A percentile compares a stretch with the other conserved stretches of the same genome.
phyloP scores from a whole-genome alignment of 2,329 filamentous ascomycete species.

The Cladosporium velox region DNA sequence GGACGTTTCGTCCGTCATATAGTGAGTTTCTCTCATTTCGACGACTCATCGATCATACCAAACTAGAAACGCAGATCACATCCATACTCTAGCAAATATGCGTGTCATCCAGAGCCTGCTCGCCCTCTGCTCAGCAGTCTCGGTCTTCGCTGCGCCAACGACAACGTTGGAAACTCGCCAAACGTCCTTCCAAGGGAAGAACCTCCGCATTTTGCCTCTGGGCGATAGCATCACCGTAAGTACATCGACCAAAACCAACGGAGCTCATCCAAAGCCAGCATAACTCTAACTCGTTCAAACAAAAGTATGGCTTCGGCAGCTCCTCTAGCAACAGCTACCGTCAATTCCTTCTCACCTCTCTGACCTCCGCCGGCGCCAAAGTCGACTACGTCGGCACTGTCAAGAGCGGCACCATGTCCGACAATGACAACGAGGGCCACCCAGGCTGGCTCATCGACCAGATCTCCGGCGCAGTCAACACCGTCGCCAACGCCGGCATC shows the following conservation, averaged over 20 bases:
- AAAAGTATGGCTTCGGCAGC: slow-evolving; percentile 13
- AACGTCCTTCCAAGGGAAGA: slow-evolving; percentile 4
- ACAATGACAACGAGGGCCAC: slow-evolving; percentile 23
- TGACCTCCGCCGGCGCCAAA: slow-evolving; percentile 14
- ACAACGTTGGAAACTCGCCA: not conserved
- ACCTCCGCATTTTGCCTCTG: slow-evolving; percentile 5
- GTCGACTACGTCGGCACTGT: slow-evolving; percentile 21
- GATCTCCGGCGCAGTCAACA: slow-evolving; percentile 19
- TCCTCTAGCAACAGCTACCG: slow-evolving; percentile 24
- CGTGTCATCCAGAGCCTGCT: slow-evolving; percentile 12
- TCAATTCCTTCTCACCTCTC: slow-evolving; percentile 16
- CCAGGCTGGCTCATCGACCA: slow-evolving; percentile 23
- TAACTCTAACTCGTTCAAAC: not conserved
- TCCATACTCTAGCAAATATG: slow-evolving; percentile 4
- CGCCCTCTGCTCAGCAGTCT: slow-evolving; percentile 13
- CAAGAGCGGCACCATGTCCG: slow-evolving; percentile 21
- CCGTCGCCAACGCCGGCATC: not conserved
- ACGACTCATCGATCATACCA: not conserved
- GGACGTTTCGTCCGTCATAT: not conserved
- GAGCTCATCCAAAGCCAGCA: not conserved
- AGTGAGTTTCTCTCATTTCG: not conserved
- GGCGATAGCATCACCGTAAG: slow-evolving; percentile 21
- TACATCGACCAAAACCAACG: not conserved
- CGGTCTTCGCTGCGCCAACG: slow-evolving; percentile 5
- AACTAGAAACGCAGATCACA: not conserved